Conservation (phyloP, 495 filamentous ascomycete species). For the Penicillium crystallinum region DNA sequence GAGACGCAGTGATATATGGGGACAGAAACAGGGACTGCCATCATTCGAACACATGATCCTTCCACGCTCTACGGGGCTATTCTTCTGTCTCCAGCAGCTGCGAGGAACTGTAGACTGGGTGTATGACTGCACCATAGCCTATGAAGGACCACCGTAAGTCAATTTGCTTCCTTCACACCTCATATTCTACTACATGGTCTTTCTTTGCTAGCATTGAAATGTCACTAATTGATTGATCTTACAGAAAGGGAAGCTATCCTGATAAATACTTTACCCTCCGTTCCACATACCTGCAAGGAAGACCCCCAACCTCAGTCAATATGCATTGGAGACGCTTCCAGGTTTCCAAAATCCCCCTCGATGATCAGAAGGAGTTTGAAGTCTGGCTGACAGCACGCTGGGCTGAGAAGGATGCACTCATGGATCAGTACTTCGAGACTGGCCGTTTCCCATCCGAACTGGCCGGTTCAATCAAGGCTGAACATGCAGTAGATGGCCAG, state of each 20-base stretch:
- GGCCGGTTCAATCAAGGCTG: conserved; percentile 39
- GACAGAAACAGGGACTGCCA: conserved; percentile 47
- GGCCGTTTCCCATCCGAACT: conserved; percentile 58
- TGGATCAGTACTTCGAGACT: conserved; percentile 53
- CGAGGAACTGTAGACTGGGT: conserved; percentile 57
- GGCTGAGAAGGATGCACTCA: conserved; percentile 58
- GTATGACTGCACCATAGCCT: conserved; percentile 65
- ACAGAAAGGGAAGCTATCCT: conserved; percentile 54
- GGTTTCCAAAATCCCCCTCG: conserved; percentile 53
- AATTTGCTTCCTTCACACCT: neutral
- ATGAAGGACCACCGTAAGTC: conserved; percentile 63
- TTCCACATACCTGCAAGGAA: conserved; percentile 57
- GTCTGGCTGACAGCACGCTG: conserved; percentile 55
- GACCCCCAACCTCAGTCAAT: conserved; percentile 64
- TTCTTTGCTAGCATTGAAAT: neutral
- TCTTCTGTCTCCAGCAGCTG: conserved; percentile 59
- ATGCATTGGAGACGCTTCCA: conserved; percentile 65
- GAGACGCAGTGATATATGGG: conserved; percentile 49
- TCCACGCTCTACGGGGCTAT: conserved; percentile 59
- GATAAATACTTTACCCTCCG: conserved; percentile 64
- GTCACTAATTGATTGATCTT: conserved; percentile 4
- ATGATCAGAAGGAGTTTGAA: conserved; percentile 52
- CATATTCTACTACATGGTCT: too few relatives aligned
- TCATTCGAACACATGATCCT: conserved; percentile 54
- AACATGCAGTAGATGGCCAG: conserved; percentile 28